Evolutionary conservation across 208 protist species (phyloP).

Genomic region (Leishmania guyanensis): DNA sequence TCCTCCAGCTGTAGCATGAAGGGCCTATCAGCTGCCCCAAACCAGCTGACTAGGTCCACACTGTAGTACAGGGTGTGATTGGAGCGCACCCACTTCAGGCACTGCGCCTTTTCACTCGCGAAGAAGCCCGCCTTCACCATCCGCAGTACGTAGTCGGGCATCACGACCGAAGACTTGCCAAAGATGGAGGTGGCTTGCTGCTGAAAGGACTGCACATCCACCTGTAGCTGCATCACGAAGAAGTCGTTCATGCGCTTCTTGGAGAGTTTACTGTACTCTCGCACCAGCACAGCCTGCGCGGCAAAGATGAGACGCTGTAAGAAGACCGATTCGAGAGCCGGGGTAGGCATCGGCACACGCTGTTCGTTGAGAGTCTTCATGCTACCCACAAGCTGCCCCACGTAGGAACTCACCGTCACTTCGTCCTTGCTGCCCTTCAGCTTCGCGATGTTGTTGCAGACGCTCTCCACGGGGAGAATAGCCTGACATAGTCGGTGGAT

Average conservation of each 20-base stretch:
- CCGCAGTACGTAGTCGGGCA: conserved; percentile 62
- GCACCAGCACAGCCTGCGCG: conserved; percentile 63
- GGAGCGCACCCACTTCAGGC: conserved; percentile 60
- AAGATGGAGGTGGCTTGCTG: conserved; percentile 64
- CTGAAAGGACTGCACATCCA: conserved; percentile 81
- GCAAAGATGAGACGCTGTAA: conserved; percentile 72
- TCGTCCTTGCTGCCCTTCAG: conserved; percentile 58
- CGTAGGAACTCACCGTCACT: conserved; percentile 68
- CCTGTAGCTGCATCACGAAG: conserved; percentile 83
- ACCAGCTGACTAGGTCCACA: conserved; percentile 70
- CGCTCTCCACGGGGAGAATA: conserved; percentile 63
- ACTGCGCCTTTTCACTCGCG: conserved; percentile 48
- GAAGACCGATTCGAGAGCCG: conserved; percentile 64
- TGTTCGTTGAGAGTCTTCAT: conserved; percentile 54
- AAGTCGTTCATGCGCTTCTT: conserved; percentile 72
- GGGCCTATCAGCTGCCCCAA: conserved; percentile 55
- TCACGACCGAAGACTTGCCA: conserved; percentile 53
- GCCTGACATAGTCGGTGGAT: conserved; percentile 80
- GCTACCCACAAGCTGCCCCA: conserved; percentile 47
- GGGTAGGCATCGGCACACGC: conserved; percentile 64
- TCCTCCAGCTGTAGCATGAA: conserved; percentile 70
- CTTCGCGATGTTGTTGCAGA: conserved; percentile 62
- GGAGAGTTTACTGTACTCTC: conserved; percentile 75
- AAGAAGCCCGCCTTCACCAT: conserved; percentile 82
- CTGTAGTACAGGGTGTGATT: conserved; percentile 62